These are phyloP conservation scores for Rhizoctonia solani DNA, from an alignment of 1,284 basidiomycete species.

Conservation along the genomic window DNA sequence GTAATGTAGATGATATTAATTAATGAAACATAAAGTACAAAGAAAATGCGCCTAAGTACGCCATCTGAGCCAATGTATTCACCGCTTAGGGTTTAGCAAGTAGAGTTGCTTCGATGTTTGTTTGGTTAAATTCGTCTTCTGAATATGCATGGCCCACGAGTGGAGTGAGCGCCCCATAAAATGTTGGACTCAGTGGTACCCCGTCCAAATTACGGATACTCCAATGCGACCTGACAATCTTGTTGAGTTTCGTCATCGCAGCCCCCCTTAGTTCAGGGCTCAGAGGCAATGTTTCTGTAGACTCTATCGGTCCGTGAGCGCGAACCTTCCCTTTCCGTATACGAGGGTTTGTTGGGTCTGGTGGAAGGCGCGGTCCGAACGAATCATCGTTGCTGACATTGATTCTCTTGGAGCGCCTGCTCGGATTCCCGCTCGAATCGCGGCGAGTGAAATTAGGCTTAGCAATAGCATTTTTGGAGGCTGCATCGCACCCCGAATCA, in stretches of 20 bases:
- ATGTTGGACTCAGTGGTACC: slow-evolving; percentile 10
- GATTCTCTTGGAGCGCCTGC: not conserved
- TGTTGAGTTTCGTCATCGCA: slow-evolving; percentile 24
- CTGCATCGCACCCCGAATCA: not conserved
- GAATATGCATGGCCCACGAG: not conserved
- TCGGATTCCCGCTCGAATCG: no score
- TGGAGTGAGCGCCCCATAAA: slow-evolving; percentile 22
- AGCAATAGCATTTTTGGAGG: not conserved
- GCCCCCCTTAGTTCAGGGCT: slow-evolving; percentile 22
- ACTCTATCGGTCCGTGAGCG: not conserved
- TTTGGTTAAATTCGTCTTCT: not conserved
- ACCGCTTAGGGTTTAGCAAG: no score
- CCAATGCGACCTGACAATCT: slow-evolving; percentile 22
- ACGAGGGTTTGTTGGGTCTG: not conserved
- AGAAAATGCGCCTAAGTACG: no score
- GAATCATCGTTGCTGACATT: not conserved
- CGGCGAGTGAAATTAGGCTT: no score
- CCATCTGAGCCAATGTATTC: no score
- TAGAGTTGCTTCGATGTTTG: not conserved
- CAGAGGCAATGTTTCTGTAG: slow-evolving; percentile 9
- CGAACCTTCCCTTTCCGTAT: not conserved
- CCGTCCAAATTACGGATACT: slow-evolving; percentile 22
- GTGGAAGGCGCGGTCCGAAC: not conserved
- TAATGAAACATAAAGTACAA: no score
- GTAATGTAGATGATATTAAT: no score